phyloP scores from a whole-genome alignment of 768 basidiomycete genomes.

The Pisolithus orientalis region DNA sequence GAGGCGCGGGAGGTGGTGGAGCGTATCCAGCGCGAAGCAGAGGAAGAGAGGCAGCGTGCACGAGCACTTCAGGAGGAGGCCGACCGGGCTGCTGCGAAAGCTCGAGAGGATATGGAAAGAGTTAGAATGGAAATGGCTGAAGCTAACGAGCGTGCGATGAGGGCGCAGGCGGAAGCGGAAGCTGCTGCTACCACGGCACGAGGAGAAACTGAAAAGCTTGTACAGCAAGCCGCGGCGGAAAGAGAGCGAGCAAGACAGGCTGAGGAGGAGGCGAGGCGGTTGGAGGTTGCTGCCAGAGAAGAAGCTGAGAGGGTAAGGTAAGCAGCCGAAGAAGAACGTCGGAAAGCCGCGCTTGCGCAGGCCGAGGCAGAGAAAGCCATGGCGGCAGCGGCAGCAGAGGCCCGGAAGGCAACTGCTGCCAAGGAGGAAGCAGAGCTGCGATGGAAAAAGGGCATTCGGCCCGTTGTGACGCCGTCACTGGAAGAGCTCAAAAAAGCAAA shows the following conservation, averaged over 20 bases:
- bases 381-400: conserved; percentile 12
- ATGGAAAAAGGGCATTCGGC: conserved; percentile 23
- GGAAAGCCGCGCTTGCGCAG: conserved; percentile 11
- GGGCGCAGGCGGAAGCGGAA: neutral
- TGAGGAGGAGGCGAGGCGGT: neutral
- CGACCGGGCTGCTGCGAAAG: neutral
- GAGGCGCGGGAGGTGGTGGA: neutral
- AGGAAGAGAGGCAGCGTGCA: neutral
- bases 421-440: conserved; percentile 15
- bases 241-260: neutral
- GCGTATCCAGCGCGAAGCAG: neutral
- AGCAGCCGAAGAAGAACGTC: conserved; percentile 16
- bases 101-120: neutral
- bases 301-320: neutral
- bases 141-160: neutral
- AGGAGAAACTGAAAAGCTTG: neutral
- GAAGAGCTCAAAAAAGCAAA: conserved; percentile 21
- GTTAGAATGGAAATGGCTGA: neutral
- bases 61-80: neutral
- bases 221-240: neutral
- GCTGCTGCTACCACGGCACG: neutral
- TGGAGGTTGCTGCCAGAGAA: neutral
- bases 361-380: conserved; percentile 11
- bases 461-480: conserved; percentile 24
- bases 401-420: conserved; percentile 10